Percentiles rank a stretch among this genome's conserved stretches.
phyloP scores from a whole-genome alignment of 1,284 basidiomycete species.

The Stygiomarasmius scandens region DNA sequence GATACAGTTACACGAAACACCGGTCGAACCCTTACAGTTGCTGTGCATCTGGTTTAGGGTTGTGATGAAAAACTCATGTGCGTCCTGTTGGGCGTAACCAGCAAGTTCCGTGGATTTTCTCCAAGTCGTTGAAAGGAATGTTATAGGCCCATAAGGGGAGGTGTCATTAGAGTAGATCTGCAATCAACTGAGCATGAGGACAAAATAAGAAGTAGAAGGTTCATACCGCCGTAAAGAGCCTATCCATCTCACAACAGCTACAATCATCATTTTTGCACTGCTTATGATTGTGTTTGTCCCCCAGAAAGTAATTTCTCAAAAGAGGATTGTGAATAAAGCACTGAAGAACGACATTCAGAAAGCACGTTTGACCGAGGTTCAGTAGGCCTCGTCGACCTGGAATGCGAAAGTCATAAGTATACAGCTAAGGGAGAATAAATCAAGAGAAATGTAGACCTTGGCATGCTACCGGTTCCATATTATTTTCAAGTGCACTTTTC shows the following conservation, averaged over 20 bases:
- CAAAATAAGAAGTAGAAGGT: conserved; percentile 2
- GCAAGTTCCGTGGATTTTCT: conserved; percentile 81
- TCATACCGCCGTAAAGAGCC: conserved; percentile 81
- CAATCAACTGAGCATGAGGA: background rate
- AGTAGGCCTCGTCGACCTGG: conserved; percentile 84
- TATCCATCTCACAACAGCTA: conserved; percentile 95
- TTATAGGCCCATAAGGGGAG: conserved; percentile 81
- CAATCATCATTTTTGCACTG: conserved; percentile 78
- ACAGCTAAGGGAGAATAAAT: no score
- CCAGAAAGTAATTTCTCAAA: conserved; percentile 87
- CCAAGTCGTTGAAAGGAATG: conserved; percentile 89
- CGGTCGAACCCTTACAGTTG: conserved; percentile 72
- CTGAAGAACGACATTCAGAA: conserved; percentile 92
- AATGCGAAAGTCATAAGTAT: conserved; percentile 9
- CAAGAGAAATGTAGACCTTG: conserved; percentile 50
- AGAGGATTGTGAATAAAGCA: conserved; percentile 93
- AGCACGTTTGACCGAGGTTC: conserved; percentile 95
- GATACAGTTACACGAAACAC: conserved; percentile 85
- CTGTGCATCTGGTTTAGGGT: conserved; percentile 83
- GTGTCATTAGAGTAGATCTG: conserved; percentile 75
- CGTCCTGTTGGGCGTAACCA: conserved; percentile 93
- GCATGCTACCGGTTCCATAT: conserved; percentile 54
- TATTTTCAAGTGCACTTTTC: conserved; percentile 37
- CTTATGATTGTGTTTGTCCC: conserved; percentile 79
- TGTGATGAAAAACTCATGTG: conserved; percentile 89